Evolutionary conservation across 495 filamentous ascomycete genomes (phyloP).

Genomic region (Cryomyces minteri): DNA sequence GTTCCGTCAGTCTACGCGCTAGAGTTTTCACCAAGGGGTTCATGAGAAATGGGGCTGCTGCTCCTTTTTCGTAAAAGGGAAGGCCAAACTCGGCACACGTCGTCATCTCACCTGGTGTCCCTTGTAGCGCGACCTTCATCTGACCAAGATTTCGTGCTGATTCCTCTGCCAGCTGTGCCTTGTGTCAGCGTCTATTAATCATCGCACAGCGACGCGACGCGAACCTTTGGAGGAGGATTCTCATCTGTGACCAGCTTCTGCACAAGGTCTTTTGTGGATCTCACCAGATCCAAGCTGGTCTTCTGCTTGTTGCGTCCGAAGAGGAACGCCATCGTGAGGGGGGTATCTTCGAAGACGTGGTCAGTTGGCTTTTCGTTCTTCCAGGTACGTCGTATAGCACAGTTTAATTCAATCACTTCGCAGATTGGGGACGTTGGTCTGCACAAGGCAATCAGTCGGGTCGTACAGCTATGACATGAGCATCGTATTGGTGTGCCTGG

Average conservation of each 20-base stretch:
- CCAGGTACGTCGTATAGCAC: no score
- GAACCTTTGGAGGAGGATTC: conserved; percentile 17
- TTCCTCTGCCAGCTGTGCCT: conserved; percentile 19
- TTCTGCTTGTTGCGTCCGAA: conserved; percentile 52
- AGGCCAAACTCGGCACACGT: no score
- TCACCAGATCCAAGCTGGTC: conserved; percentile 36
- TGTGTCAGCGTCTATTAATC: neutral
- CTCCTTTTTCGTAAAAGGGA: no score
- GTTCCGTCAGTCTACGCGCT: neutral
- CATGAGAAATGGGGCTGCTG: neutral
- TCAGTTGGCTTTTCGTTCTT: no score
- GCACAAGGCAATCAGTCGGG: no score
- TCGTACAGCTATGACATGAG: no score
- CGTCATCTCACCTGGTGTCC: conserved; percentile 15
- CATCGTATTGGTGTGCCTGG: no score
- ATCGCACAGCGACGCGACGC: neutral
- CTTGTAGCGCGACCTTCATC: conserved; percentile 24
- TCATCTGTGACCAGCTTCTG: conserved; percentile 22
- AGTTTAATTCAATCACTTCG: no score
- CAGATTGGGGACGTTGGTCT: no score
- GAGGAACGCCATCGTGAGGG: conserved; percentile 68
- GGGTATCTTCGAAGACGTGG: neutral
- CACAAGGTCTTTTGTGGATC: conserved; percentile 37
- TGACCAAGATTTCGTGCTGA: conserved; percentile 20
- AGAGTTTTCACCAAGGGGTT: neutral